phyloP scores from a whole-genome alignment of 2,329 filamentous ascomycete species.

The Alternaria postmessia region DNA sequence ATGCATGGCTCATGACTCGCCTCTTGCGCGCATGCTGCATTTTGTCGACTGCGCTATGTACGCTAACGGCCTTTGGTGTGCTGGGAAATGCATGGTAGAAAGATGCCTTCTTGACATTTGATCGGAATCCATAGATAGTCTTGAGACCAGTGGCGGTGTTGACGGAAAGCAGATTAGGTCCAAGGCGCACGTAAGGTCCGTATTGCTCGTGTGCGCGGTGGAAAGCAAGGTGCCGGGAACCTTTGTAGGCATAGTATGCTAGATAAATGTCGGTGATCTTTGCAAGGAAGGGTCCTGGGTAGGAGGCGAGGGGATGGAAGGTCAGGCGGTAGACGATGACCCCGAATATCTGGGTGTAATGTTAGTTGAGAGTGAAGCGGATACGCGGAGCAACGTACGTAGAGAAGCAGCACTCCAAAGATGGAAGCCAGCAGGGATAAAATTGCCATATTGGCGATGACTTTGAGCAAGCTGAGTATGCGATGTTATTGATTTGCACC shows the following conservation, averaged over 20 bases:
- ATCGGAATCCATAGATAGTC: constrained; percentile 59
- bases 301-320: constrained; percentile 54
- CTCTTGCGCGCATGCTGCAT: constrained; percentile 57
- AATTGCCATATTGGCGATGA: constrained; percentile 10
- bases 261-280: constrained; percentile 49
- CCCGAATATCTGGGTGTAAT: constrained; percentile 27
- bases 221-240: constrained; percentile 77
- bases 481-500: neutral
- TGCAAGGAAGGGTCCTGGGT: constrained; percentile 54
- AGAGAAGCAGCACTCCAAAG: constrained; percentile 34
- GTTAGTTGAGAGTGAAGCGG: constrained; percentile 14
- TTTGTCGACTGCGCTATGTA: constrained; percentile 57
- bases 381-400: constrained; percentile 24
- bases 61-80: constrained; percentile 53
- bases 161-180: constrained; percentile 79
- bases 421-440: constrained; percentile 33
- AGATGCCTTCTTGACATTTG: constrained; percentile 59
- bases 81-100: constrained; percentile 59
- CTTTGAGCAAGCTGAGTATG: neutral
- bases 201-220: constrained; percentile 75
- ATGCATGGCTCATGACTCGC: constrained; percentile 57
- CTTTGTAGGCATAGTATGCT: constrained; percentile 75
- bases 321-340: constrained; percentile 51
- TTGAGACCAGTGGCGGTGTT: constrained; percentile 68
- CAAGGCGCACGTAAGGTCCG: constrained; percentile 75